Percentiles rank a stretch among this genome's conserved stretches.
phyloP scores from a whole-genome alignment of 2,329 filamentous ascomycete genomes.

The Purpureocillium lavendulum region DNA sequence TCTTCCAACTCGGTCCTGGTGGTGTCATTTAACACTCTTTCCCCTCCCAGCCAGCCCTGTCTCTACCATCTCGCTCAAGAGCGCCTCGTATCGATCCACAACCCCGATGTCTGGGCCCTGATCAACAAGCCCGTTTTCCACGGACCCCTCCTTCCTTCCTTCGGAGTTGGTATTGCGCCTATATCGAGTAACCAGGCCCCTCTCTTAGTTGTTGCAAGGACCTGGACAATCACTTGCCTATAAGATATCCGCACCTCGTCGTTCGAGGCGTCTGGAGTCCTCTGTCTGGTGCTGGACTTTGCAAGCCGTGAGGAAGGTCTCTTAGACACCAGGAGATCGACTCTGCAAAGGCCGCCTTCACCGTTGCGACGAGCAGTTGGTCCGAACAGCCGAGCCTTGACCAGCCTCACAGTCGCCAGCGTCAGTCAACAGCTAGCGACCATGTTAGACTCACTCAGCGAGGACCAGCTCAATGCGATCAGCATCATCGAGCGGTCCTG shows the following conservation, averaged over 20 bases:
- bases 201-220: not conserved
- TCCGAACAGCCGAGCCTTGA: no score
- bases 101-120: not conserved
- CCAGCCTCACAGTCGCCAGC: no score
- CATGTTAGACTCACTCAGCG: not conserved
- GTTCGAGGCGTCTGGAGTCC: no score
- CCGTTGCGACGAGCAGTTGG: no score
- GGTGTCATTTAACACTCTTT: no score
- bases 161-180: not conserved
- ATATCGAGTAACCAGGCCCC: not conserved
- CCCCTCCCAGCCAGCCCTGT: not conserved
- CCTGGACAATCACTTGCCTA: not conserved
- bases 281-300: no score
- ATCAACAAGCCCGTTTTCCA: not conserved
- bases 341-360: no score
- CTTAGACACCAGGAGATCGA: no score
- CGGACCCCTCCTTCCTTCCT: not conserved
- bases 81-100: not conserved
- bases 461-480: conserved; percentile 43
- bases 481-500: conserved; percentile 57
- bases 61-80: not conserved
- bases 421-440: no score
- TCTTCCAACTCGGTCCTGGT: not conserved
- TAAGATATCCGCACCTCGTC: no score
- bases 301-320: no score